Evolutionary conservation across 176 grass and related monocot species (phyloP), one percentile per base, ranked within the genome.

Genomic region (Triticum urartu): DNA sequence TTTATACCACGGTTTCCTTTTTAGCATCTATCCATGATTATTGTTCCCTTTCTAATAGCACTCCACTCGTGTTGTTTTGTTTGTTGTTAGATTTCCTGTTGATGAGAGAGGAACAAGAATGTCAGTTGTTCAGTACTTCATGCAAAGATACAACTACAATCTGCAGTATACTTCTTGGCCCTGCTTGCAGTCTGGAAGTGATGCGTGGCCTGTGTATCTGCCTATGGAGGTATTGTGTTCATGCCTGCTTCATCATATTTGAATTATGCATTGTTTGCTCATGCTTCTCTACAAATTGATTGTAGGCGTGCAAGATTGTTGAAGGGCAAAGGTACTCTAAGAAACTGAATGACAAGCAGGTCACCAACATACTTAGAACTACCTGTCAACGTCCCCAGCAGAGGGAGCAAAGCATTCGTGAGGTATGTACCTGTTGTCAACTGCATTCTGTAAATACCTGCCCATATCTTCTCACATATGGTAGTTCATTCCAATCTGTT

Each of bases 291-390:
- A 11, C 28, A 64, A 78, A 59, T 28, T 66, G 64, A 58, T 32
- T 87, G 9, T 35, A 97, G 95, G 92, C 89, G 15, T 94, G 92
- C 83, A 91, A 86, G 74, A 94, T 94, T 72, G 58, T 97, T 1
- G 91, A 93, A 93, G 95, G 95, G 28, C 92, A 97, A 30, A 94
- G 93, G 77, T 97, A 86, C 32, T 89, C 82, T 12, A 93, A 93
- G 80, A 94, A 93, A 77, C 91, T 97, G 21, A 97, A 90, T 90
- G 92, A 94, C 61, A 92, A 22, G 60, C 92, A 93, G 67, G 92
- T 93, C 35, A 93, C 95, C 54, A 88, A 87, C 33, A 79, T 97
- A 39, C 79, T 94, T 35, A 89, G 79, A 83, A 85, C 86, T 82
- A 94, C 92, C 36, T 91, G 91, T 81, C 87, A 97, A 86, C 85